Conservation (phyloP, 2,329 filamentous ascomycete genomes). For the Neonectria sp. region DNA sequence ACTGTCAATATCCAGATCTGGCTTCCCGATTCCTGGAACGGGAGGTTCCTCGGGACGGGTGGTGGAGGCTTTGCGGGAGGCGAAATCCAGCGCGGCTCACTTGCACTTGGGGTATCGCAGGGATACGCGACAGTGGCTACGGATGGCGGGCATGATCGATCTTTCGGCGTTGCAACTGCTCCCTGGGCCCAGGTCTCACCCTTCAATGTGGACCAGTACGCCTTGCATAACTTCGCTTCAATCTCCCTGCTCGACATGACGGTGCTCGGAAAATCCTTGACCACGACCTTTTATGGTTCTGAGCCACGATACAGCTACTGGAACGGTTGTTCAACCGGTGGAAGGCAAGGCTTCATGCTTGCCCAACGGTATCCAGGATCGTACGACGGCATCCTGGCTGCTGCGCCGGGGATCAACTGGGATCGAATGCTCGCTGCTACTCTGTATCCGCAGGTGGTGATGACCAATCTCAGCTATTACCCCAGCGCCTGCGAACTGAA, state of each 20-base stretch:
- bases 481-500: constrained; percentile 4
- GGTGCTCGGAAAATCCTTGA: constrained; percentile 3
- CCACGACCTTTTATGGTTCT: constrained; percentile 4
- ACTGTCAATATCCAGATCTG: constrained; percentile 3
- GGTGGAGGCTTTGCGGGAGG: constrained; percentile 3
- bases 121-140: background rate
- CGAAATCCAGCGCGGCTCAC: constrained; percentile 1
- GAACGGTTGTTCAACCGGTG: background rate
- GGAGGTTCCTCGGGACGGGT: background rate
- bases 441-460: background rate
- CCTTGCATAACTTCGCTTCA: constrained; percentile 2
- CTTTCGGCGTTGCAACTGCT: constrained; percentile 2
- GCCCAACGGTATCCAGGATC: background rate
- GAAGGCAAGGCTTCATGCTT: constrained; percentile 7
- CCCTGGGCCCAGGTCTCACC: constrained; percentile 3
- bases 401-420: constrained; percentile 2
- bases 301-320: constrained; percentile 3
- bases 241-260: background rate
- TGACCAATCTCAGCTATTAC: constrained; percentile 7
- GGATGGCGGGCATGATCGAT: constrained; percentile 1
- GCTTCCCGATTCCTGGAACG: constrained; percentile 2
- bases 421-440: constrained; percentile 4
- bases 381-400: constrained; percentile 1
- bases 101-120: constrained; percentile 1
- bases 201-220: constrained; percentile 6